A percentile compares a stretch with the other conserved stretches of the same genome.
These are phyloP conservation scores for Castanospermum australe DNA, from an alignment of 306 rosid species.

Conservation along the genomic window DNA sequence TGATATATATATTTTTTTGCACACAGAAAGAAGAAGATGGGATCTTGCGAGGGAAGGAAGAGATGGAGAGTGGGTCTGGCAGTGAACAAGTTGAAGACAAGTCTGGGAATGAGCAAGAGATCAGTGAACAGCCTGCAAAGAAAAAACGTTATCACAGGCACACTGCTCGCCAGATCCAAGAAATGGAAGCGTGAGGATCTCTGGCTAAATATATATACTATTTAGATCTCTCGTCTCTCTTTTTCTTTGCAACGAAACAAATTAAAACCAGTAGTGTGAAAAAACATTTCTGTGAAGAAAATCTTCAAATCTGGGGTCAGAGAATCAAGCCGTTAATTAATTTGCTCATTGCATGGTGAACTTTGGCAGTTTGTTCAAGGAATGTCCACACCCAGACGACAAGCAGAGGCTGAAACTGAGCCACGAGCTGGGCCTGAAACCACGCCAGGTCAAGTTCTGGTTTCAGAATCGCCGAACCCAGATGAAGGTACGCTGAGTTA, in stretches of 20 bases:
- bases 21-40: slow-evolving; percentile 80
- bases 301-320: not conserved
- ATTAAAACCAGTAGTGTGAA: not conserved
- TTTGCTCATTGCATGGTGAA: not conserved
- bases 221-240: not conserved
- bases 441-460: slow-evolving; percentile 98
- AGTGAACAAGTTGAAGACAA: slow-evolving; percentile 78
- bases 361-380: slow-evolving; percentile 76
- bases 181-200: slow-evolving; percentile 79
- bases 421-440: slow-evolving; percentile 80
- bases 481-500: slow-evolving; percentile 63
- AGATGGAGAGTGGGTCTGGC: slow-evolving; percentile 84
- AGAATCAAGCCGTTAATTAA: too few relatives aligned
- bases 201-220: not conserved
- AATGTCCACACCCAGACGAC: slow-evolving; percentile 98
- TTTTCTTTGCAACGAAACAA: not conserved
- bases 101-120: slow-evolving; percentile 75
- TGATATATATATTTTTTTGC: not conserved
- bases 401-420: slow-evolving; percentile 86
- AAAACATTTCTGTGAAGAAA: not conserved
- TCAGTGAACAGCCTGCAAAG: slow-evolving; percentile 53
- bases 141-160: slow-evolving; percentile 94
- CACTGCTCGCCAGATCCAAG: slow-evolving; percentile 98
- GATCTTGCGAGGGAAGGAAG: slow-evolving; percentile 66
- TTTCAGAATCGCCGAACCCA: slow-evolving; percentile 97